phyloP scores from a whole-genome alignment of 805 yeast species.

The Candida alai region DNA sequence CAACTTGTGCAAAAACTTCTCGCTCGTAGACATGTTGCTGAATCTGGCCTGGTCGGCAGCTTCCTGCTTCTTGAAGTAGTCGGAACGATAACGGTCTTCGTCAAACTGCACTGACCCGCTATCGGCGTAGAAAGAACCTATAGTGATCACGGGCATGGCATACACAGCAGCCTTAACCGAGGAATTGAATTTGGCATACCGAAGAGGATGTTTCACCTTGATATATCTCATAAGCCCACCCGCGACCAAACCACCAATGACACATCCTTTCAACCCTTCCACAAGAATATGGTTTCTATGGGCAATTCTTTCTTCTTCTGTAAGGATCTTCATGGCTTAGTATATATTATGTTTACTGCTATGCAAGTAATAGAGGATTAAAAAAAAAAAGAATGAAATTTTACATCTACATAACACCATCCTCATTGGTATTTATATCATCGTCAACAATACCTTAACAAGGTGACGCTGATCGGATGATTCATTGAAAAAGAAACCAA shows the following conservation, averaged over 20 bases:
- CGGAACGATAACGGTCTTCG: slow-evolving; percentile 52
- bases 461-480: too few relatives aligned
- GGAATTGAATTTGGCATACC: slow-evolving; percentile 35
- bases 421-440: too few relatives aligned
- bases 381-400: too few relatives aligned
- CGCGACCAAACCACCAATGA: slow-evolving; percentile 55
- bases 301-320: slow-evolving; percentile 62
- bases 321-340: slow-evolving; percentile 58
- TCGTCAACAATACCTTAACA: too few relatives aligned
- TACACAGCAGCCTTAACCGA: slow-evolving; percentile 58
- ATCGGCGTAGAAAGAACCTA: slow-evolving; percentile 66
- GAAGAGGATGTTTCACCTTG: slow-evolving; percentile 37
- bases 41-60: slow-evolving; percentile 50
- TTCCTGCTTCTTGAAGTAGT: slow-evolving; percentile 33
- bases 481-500: too few relatives aligned
- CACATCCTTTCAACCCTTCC: slow-evolving; percentile 62
- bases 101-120: slow-evolving; percentile 67
- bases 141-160: slow-evolving; percentile 63
- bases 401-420: too few relatives aligned
- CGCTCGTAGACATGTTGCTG: slow-evolving; percentile 44
- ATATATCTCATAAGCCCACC: slow-evolving; percentile 46
- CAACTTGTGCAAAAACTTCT: slow-evolving; percentile 47
- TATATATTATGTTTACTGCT: neutral
- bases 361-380: too few relatives aligned
- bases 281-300: slow-evolving; percentile 54